Percentiles rank a stretch among this genome's conserved stretches.
Conservation (phyloP, 176 grass and related monocot genomes). For the Phragmites australis region DNA sequence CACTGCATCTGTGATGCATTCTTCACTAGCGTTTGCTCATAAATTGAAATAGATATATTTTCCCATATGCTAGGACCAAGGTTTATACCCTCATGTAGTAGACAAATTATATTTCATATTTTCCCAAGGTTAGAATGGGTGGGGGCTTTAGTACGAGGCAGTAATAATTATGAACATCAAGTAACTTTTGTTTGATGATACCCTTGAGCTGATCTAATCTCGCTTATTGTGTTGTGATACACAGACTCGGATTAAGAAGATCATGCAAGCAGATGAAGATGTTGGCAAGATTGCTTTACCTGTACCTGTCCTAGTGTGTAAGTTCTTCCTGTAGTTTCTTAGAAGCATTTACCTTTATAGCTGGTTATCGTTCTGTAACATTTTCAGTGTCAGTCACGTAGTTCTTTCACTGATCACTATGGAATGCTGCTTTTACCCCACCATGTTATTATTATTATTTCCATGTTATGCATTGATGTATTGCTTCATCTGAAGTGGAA, state of each 20-base stretch:
- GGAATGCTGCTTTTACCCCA: not conserved
- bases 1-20: not conserved
- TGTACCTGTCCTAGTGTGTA: constrained; percentile 98
- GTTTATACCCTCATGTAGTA: constrained; percentile 15
- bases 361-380: not conserved
- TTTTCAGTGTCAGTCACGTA: not conserved
- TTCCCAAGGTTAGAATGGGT: not conserved
- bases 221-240: constrained; percentile 24
- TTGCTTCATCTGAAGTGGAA: not conserved
- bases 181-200: constrained; percentile 15
- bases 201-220: constrained; percentile 14
- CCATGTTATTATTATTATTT: not conserved
- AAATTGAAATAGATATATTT: not conserved
- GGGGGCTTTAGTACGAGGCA: not conserved
- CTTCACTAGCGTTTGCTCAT: not conserved
- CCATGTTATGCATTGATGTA: not conserved
- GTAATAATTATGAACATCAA: not conserved
- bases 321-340: constrained; percentile 41
- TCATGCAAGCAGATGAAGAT: constrained; percentile 99
- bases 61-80: constrained; percentile 8
- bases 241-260: constrained; percentile 97
- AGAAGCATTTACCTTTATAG: not conserved
- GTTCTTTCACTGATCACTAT: not conserved
- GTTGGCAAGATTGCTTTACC: constrained; percentile 91
- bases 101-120: not conserved